Evolutionary conservation across 768 basidiomycete genomes (phyloP), one percentile per base, ranked within the genome.

Genomic region (Agrocybe praecox): DNA sequence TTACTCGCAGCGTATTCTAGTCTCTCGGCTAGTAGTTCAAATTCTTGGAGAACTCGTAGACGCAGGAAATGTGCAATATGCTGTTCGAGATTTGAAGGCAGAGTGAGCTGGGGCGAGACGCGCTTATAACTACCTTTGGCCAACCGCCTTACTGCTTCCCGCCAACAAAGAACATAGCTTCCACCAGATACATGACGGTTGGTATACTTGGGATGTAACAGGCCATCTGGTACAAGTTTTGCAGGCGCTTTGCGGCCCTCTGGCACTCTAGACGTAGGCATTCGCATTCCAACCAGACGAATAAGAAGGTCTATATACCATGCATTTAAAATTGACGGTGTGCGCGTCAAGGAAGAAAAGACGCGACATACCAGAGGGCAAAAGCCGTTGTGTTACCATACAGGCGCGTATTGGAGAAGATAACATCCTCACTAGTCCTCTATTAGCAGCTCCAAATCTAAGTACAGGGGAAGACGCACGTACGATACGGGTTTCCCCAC

Each of bases 401-500:
- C 89, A 91, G 51, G 66, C 70, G 11, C 90, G 81, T 46, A 90
- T 47, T 2, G 89, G 89, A 23, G 81, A 81, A 6, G 83, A 74
- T 6, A 92, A 67, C 86, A 93, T 91, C 51, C 90, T 81, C 11
- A 92, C 89, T 90, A 62, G 24, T 29, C 26, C 4, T 29, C 54
- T 23, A 21, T 47, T 19, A 46, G 42, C 53, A 36, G 24, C 17
- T 42, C 7, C 24, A 36, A 48, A 40, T n/a, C n/a, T 40, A 17
- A 34, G 3, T 21, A 21, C 44, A 29, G 18, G 21, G 14, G 45
- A 46, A 23, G 43, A 47, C 21, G 19, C 19, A 76, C 79, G 52
- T 72, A 92, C 90, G 76, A 70, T 92, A 94, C 53, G 91, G 90
- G 66, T 83, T 90, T 11, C 88, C 80, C 83, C 83, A 88, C 83